Percentiles rank a stretch among this genome's conserved stretches.
phyloP scores from a whole-genome alignment of 148 eudicot species.

The Selenicereus undatus region DNA sequence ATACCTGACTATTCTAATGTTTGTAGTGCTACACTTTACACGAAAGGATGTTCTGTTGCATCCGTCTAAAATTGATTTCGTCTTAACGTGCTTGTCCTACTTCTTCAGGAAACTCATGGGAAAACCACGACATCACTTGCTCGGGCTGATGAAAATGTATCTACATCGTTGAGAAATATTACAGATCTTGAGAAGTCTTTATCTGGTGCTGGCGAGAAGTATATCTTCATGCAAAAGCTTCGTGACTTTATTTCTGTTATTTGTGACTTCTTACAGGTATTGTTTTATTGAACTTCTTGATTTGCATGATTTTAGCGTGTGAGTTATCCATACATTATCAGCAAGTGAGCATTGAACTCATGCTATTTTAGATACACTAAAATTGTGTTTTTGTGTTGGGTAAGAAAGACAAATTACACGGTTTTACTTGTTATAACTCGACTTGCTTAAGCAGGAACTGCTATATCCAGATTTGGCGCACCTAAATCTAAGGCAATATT shows the following conservation, averaged over 20 bases:
- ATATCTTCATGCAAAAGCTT: conserved; percentile 95
- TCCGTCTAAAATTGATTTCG: background rate
- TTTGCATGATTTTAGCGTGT: conserved; percentile 10
- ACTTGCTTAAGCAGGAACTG: background rate
- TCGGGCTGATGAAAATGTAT: conserved; percentile 67
- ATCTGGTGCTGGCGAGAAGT: conserved; percentile 88
- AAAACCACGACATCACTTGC: conserved; percentile 55
- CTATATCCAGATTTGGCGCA: background rate
- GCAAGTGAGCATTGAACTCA: background rate
- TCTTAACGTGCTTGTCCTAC: conserved; percentile 1
- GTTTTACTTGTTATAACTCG: too few relatives aligned
- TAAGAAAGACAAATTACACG: background rate
- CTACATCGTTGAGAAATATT: conserved; percentile 59
- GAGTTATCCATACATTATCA: background rate
- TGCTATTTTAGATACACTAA: background rate
- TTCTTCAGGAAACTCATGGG: conserved; percentile 69
- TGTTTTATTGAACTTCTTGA: conserved; percentile 19
- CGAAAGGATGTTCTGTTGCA: background rate
- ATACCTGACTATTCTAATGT: background rate
- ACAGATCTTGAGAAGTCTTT: conserved; percentile 59
- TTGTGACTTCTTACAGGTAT: conserved; percentile 97
- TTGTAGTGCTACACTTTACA: background rate
- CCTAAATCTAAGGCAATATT: background rate
- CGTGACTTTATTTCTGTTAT: conserved; percentile 91
- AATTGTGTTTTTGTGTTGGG: background rate